Evolutionary conservation across 2,329 filamentous ascomycete species (phyloP), one percentile per base, ranked within the genome.

Genomic region (Cladophialophora psammophila): DNA sequence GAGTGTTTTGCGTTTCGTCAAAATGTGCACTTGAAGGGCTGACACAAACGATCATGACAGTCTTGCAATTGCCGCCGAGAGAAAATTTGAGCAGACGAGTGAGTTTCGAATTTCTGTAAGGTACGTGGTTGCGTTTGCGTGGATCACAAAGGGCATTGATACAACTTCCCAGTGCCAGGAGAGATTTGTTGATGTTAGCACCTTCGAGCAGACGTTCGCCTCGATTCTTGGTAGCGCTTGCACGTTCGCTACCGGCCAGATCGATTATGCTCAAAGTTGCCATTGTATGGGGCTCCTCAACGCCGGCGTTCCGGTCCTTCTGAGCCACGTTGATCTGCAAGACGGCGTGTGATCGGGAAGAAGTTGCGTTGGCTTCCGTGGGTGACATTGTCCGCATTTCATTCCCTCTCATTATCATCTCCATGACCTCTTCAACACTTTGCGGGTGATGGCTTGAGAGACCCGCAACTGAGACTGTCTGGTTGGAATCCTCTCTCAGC

Each of bases 11-110:
- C 0, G 94, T 97, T 80, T 99, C 95, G 78, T 99, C 95, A 74
- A 95, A 99, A 80, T 99, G 95, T 5, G 92, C 91, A 75, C 95
- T 98, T 0, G 93, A 97, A 1, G 95, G 95, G 73, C 94, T 97
- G 62, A 99, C 92, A 75, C 95, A 99, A 32, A 99, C 95, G 78
- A 99, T 98, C 95, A 99, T 99, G 77, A 99, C 95, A 0, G 95
- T 99, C 80, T 94, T 96, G 85, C 95, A 99, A 79, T 99, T 99
- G 2, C 95, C 95, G 35, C 95, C 95, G 0, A 99, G 87, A 0
- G 94, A 97, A 80, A 99, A 99, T 75, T 99, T 99, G 62, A 99
- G 87, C 4, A 99, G 84, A 61, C 95, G 90, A 0, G 95, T 99
- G 63, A 99, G 89, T 76, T 98, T 99, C 71, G 94, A 98, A 81